Conservation (phyloP, 2,329 filamentous ascomycete genomes). For the Ceratocystiopsis minuta region DNA sequence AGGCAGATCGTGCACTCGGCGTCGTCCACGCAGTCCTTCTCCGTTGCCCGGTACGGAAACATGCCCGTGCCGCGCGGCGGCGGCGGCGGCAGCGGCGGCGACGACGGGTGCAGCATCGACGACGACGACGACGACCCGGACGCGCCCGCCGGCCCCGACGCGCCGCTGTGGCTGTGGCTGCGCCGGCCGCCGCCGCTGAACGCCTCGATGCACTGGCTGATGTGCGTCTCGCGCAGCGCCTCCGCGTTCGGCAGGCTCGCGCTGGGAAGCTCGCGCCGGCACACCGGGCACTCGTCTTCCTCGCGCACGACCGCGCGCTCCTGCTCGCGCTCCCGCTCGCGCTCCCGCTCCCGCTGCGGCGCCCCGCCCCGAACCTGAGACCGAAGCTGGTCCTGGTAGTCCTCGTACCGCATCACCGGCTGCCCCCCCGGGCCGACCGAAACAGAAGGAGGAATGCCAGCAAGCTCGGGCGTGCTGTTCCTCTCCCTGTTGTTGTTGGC, state of each 20-base stretch:
- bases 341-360: slow-evolving; percentile 6
- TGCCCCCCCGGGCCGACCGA: too few species aligned
- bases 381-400: too few species aligned
- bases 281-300: slow-evolving; percentile 66
- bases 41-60: slow-evolving; percentile 45
- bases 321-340: background rate
- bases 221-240: slow-evolving; percentile 36
- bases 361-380: too few species aligned
- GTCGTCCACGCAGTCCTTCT: slow-evolving; percentile 50
- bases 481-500: background rate
- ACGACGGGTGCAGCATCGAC: background rate
- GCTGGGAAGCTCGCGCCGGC: slow-evolving; percentile 51
- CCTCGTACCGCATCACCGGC: too few species aligned
- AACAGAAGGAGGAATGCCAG: too few species aligned
- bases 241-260: slow-evolving; percentile 34
- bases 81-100: slow-evolving; percentile 8
- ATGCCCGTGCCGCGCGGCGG: slow-evolving; percentile 36
- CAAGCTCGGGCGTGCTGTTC: too few species aligned
- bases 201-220: slow-evolving; percentile 35
- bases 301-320: slow-evolving; percentile 30
- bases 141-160: slow-evolving; percentile 3
- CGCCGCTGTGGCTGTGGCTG: background rate
- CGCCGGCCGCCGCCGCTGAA: slow-evolving; percentile 31
- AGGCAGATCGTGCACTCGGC: slow-evolving; percentile 52
- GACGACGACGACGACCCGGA: background rate